Evolutionary conservation across 768 basidiomycete species (phyloP), one percentile per base, ranked within the genome.

Genomic region (Boletus coccyginus): DNA sequence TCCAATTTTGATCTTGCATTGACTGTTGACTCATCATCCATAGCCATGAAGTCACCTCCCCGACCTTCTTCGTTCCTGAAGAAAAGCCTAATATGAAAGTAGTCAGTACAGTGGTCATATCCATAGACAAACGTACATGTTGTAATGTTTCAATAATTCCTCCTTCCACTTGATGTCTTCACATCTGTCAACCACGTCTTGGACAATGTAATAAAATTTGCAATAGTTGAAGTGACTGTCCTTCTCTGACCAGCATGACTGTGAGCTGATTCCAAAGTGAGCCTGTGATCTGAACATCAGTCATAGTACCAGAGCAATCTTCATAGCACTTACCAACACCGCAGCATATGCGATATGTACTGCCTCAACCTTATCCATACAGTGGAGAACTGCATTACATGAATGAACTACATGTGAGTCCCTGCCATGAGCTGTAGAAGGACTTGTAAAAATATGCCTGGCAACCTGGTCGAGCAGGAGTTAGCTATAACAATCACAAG

Each of bases 141-240:
- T 56, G 17, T 19, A 56, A 7, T 56, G 50, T 16, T 56, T 46
- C 2, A 56, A 5, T 0, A 56, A 1, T 1, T 5, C 45, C 7
- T 46, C 36, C 10, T 36, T 56, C 39, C 55, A 56, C 24, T 31
- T 2, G 6, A 27, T 2, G 7, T 56, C 50, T 6, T 31, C 10
- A 7, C 33, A 59, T 3, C 55, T 33, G 0, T 46, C n/a, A 33
- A 62, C 45, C 0, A 53, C 0, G 0, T 49, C 39, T 5, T 27
- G 2, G 0, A 31, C 27, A 5, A 13, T 38, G 3, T 48, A 46
- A 8, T 62, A 62, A 29, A 54, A 61, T 1, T 46, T 46, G 7
- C 41, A 14, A 3, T 61, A 56, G 14, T 46, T 61, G 41, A 62
- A 62, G 1, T 0, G 5, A 2, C 52, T 11, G 11, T 62, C 52